Conservation (phyloP, 352 stramenopile genomes). For the Phytophthora citrophthora region DNA sequence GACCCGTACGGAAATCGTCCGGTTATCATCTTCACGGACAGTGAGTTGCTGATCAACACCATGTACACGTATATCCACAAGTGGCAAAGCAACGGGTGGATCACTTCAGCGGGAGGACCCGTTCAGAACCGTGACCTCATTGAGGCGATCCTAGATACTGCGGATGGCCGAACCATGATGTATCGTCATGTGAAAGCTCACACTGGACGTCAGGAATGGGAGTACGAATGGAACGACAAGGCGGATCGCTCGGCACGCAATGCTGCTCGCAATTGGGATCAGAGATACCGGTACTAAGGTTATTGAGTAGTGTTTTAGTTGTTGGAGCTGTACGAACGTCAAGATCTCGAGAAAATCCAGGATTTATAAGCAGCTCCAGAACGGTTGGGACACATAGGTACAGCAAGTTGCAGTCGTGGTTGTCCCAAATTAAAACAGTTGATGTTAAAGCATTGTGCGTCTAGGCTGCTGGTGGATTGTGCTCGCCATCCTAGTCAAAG, state of each 20-base stretch:
- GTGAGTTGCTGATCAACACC: conserved; percentile 12
- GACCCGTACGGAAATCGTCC: conserved; percentile 5
- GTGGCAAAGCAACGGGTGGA: conserved; percentile 13
- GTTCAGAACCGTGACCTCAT: conserved; percentile 26
- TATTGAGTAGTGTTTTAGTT: conserved; percentile 5
- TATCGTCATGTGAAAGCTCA: conserved; percentile 14
- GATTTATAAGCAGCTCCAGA: background rate
- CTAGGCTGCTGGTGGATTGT: conserved; percentile 27
- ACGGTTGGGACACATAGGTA: conserved; percentile 8
- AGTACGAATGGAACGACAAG: conserved; percentile 17
- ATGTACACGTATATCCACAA: conserved; percentile 11
- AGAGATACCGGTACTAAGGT: background rate
- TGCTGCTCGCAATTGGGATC: conserved; percentile 8
- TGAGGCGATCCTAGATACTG: conserved; percentile 1
- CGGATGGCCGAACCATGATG: conserved; percentile 4
- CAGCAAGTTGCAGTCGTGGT: background rate
- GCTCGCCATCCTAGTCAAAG: conserved; percentile 9
- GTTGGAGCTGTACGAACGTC: conserved; percentile 1
- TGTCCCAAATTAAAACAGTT: conserved; percentile 15
- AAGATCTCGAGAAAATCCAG: conserved; percentile 1
- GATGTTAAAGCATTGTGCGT: conserved; percentile 16
- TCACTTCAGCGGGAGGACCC: background rate
- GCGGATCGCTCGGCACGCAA: conserved; percentile 4
- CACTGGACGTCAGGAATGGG: conserved; percentile 14
- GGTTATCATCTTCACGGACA: conserved; percentile 24